Evolutionary conservation across 305 asterid species (phyloP), one percentile per base, ranked within the genome.

Genomic region (Andrographis paniculata): DNA sequence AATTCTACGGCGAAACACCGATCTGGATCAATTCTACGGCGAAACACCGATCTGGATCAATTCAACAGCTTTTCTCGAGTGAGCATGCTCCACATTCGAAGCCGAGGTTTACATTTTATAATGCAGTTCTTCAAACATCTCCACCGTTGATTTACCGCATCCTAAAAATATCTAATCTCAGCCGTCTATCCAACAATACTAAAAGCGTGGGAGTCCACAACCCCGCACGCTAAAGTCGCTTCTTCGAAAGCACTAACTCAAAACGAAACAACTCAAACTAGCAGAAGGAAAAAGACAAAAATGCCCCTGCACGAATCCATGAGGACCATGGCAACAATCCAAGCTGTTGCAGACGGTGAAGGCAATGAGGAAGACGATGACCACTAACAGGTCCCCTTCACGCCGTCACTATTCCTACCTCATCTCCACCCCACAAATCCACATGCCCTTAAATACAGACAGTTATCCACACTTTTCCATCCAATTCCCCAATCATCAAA

Each of bases 391-490:
- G 38, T 33, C 46, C 30, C 10, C 31, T 27, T 49, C 61, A 45
- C 20, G 38, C 21, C 36, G 42, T 40, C 47, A 42, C 42, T 33
- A 33, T 33, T 33, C 38, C 38, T 6, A 33, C 38, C 4, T 33
- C 2, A 33, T 13, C n/a, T 13, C 0, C 38, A 7, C 38, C 38
- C 38, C 38, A 33, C 38, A 33, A 33, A 13, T 11, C 4, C 38
- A 33, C 38, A 33, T 33, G 1, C 38, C 38, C 38, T 33, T 33
- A 9, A 33, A 33, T 33, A 33, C 38, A 33, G 13, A n/a, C 13
- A 33, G 38, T 33, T 33, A 33, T 33, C 38, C 38, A 7, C 38
- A 2, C 38, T 4, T 33, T 33, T 33, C 9, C n/a, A 33, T 33
- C 38, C 38, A 10, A 7, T 33, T 6, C 12, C n/a, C n/a, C 38